Evolutionary conservation across 257 asterid species (phyloP).

Genomic region (Fraxinus cuspidata): DNA sequence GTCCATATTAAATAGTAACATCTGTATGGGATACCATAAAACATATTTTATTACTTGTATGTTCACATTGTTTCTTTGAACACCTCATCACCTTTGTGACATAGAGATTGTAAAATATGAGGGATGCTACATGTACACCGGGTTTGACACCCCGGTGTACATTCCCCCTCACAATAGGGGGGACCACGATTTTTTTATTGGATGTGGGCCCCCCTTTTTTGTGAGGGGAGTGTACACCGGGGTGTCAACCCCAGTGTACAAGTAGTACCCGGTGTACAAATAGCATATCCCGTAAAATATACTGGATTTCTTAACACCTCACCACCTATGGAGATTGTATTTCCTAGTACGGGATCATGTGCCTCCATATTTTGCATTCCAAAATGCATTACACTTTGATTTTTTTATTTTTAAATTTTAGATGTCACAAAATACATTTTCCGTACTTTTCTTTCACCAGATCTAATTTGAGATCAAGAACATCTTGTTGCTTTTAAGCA

Average conservation of each 20-base stretch:
- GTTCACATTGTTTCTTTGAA: not conserved
- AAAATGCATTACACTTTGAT: not conserved
- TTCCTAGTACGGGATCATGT: not conserved
- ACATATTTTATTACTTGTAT: too few species aligned
- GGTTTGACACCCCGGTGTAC: too few species aligned
- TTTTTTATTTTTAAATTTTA: too few species aligned
- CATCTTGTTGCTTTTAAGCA: slow-evolving; percentile 4
- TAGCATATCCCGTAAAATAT: too few species aligned
- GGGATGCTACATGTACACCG: too few species aligned
- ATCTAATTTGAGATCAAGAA: not conserved
- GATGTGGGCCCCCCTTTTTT: too few species aligned
- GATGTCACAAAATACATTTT: not conserved
- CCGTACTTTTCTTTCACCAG: not conserved
- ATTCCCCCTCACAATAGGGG: too few species aligned
- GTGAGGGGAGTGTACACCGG: too few species aligned
- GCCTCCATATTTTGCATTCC: not conserved
- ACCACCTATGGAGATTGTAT: not conserved
- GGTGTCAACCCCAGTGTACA: too few species aligned
- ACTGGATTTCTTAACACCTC: too few species aligned
- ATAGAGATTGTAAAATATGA: not conserved
- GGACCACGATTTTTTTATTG: too few species aligned
- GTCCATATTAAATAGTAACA: not conserved
- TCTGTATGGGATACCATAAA: not conserved
- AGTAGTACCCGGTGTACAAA: too few species aligned
- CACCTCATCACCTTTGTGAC: not conserved